phyloP scores from a whole-genome alignment of 495 filamentous ascomycete genomes.

The Penicillium goetzii region DNA sequence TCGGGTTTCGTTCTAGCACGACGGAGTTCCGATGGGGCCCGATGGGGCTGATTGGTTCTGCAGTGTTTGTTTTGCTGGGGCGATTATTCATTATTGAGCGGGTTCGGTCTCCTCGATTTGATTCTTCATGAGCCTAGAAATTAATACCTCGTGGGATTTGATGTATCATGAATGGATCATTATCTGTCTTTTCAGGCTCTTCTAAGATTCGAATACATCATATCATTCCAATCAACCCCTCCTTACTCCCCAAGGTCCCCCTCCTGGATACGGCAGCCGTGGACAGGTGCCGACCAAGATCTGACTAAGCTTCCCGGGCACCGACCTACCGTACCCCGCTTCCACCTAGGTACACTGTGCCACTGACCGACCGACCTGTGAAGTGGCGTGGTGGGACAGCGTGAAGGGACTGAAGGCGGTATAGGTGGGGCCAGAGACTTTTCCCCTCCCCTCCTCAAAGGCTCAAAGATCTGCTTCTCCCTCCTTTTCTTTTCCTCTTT shows the following conservation, averaged over 20 bases:
- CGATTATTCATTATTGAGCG: neutral
- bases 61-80: constrained; percentile 1
- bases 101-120: neutral
- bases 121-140: neutral
- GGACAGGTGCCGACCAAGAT: neutral
- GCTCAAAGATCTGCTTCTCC: constrained; percentile 25
- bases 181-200: neutral
- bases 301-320: constrained; percentile 2
- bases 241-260: neutral
- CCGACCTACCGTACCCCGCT: neutral
- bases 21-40: constrained; percentile 3
- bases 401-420: constrained; percentile 10
- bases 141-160: neutral
- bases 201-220: neutral
- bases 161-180: neutral
- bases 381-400: neutral
- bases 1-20: neutral
- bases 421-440: constrained; percentile 27
- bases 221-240: neutral
- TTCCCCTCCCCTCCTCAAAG: too few species aligned
- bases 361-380: neutral
- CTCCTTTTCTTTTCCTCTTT: constrained; percentile 24
- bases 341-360: too few species aligned
- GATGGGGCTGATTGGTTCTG: neutral
- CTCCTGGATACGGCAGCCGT: neutral